Conservation (phyloP, 768 basidiomycete species). For the Boletus insuetus region DNA sequence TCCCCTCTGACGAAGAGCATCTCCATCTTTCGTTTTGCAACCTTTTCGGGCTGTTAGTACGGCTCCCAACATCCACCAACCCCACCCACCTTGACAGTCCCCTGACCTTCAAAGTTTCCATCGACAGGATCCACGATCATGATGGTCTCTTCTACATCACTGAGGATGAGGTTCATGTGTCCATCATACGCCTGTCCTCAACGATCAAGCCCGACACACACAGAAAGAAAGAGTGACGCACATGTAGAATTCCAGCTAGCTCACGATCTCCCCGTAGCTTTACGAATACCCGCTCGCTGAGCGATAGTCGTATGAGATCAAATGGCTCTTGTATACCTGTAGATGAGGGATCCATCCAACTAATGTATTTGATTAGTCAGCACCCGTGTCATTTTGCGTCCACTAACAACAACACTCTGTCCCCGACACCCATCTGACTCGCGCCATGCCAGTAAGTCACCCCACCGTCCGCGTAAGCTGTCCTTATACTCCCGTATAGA, state of each 20-base stretch:
- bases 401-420: slow-evolving; percentile 11
- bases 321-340: slow-evolving; percentile 92
- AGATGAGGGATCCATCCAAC: slow-evolving; percentile 65
- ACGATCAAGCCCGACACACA: slow-evolving; percentile 4
- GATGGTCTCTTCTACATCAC: slow-evolving; percentile 96
- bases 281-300: slow-evolving; percentile 97
- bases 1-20: slow-evolving; percentile 99
- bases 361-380: slow-evolving; percentile 24
- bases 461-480: not conserved
- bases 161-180: slow-evolving; percentile 99
- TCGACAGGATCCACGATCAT: slow-evolving; percentile 91
- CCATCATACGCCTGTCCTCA: slow-evolving; percentile 89
- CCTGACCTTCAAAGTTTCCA: slow-evolving; percentile 50
- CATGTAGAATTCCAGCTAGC: slow-evolving; percentile 88
- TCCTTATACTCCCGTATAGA: slow-evolving; percentile 41
- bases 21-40: slow-evolving; percentile 90
- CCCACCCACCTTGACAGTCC: slow-evolving; percentile 61
- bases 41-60: slow-evolving; percentile 41
- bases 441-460: slow-evolving; percentile 61
- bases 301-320: slow-evolving; percentile 92
- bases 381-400: slow-evolving; percentile 19
- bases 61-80: not conserved
- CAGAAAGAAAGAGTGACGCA: slow-evolving; percentile 38
- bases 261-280: slow-evolving; percentile 95
- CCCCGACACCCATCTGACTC: slow-evolving; percentile 25